Evolutionary conservation across 306 rosid species (phyloP).

Genomic region (Castanea mollissima): DNA sequence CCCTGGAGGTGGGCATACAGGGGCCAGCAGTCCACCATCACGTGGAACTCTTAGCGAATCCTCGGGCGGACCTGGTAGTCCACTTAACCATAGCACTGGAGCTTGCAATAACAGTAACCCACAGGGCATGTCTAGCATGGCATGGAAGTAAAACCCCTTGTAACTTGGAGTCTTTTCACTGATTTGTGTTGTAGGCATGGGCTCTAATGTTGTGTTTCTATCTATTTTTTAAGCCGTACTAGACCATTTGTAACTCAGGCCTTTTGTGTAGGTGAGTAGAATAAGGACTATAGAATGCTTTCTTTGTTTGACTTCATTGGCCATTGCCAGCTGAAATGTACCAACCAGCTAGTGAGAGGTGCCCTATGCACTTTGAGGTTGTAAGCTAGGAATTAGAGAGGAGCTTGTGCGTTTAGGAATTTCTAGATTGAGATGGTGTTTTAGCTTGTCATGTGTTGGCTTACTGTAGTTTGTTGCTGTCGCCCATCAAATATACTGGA

Average conservation of each 20-base stretch:
- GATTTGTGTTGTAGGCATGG: slow-evolving; percentile 28
- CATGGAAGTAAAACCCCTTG: slow-evolving; percentile 49
- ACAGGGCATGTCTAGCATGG: slow-evolving; percentile 46
- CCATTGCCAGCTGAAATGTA: slow-evolving; percentile 14
- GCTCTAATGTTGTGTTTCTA: slow-evolving; percentile 9
- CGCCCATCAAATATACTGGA: not conserved
- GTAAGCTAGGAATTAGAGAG: not conserved
- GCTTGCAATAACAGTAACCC: slow-evolving; percentile 51
- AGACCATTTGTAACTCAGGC: slow-evolving; percentile 29
- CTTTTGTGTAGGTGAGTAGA: slow-evolving; percentile 25
- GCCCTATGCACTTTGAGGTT: not conserved
- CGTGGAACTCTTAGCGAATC: slow-evolving; percentile 46
- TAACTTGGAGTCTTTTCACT: slow-evolving; percentile 3
- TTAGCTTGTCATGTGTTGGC: not conserved
- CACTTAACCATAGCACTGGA: slow-evolving; percentile 32
- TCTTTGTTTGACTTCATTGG: slow-evolving; percentile 5
- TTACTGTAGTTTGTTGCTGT: slow-evolving; percentile 13
- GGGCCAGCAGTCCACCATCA: slow-evolving; percentile 51
- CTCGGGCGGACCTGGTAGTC: slow-evolving; percentile 49
- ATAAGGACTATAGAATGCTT: slow-evolving; percentile 21
- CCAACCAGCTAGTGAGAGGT: not conserved
- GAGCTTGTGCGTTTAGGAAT: not conserved
- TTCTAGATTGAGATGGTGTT: not conserved
- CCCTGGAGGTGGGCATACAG: slow-evolving; percentile 28
- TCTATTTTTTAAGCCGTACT: not conserved